phyloP scores from a whole-genome alignment of 345 rosid genomes.

The Barbarea vulgaris region DNA sequence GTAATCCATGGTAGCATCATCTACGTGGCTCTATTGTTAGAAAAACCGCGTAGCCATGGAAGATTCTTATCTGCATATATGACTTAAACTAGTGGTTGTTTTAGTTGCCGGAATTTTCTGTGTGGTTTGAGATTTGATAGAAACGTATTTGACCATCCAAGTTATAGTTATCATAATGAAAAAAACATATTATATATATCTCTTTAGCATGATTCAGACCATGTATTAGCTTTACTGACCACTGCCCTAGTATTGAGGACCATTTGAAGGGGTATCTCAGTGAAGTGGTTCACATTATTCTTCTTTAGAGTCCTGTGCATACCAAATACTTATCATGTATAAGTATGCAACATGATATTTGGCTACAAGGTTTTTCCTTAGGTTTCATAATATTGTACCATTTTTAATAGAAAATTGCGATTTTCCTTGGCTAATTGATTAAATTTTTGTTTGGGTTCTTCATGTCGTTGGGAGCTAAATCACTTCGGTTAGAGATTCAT shows the following conservation, averaged over 20 bases:
- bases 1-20: constrained; percentile 22
- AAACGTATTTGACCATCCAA: background rate
- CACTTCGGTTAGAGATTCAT: background rate
- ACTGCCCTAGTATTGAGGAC: background rate
- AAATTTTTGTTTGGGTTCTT: background rate
- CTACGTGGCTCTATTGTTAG: background rate
- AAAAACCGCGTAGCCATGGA: constrained; percentile 4
- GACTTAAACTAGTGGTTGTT: background rate
- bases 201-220: background rate
- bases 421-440: background rate
- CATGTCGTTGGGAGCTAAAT: background rate
- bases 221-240: background rate
- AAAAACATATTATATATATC: background rate
- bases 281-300: background rate
- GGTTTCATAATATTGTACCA: background rate
- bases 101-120: background rate
- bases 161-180: background rate
- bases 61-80: constrained; percentile 5
- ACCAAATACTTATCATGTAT: background rate
- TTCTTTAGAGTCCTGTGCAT: background rate
- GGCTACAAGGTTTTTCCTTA: background rate
- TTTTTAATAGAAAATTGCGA: background rate
- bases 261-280: background rate
- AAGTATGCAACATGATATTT: background rate
- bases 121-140: background rate